Base-by-base conservation (phyloP, 306 rosid species). In the Fragaria iinumae region DNA sequence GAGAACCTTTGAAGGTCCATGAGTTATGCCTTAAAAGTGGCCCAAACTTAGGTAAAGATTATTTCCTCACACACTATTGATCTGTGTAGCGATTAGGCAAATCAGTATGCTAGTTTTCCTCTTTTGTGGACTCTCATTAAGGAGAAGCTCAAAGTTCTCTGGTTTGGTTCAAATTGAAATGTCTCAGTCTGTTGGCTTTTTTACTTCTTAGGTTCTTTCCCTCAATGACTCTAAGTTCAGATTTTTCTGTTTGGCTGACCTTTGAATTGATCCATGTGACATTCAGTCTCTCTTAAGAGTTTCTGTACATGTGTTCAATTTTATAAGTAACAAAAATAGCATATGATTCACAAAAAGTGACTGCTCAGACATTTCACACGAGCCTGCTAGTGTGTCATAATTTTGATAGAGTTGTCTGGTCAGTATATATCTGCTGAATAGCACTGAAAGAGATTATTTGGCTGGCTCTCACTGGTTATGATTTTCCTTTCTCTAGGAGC, bases 11-110 rank as follows among this genome's bases (percentile, higher is more conserved):
- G 80, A 90, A 91, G 84, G 84, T 90, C 79, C 97, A 95, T 85
- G 99, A 92, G 84, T 83, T 92, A 56, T 89, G 96, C 84, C 93
- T 92, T 68, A 92, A 95, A 85, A 92, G 87, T 80, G 89, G 93
- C 82, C 97, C 96, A 65, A 84, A 80, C 78, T 88, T 95, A 16
- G 99, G 97, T 92, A 69, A 27, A 62, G 67, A 80, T 85, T 77
- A 32, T 69, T 45, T 63, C 38, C 48, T 45, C 75, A 52, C 62
- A 44, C 65, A 49, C 44, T 60, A n/a, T 69, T 43, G 14, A 50
- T 29, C 25, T 34, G 6, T 67, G 69, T 6, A 18, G 68, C 45
- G 16, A 43, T 57, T 41, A 25, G 23, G 60, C 16, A 20, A 44
- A 18, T 43, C 65, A 27, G 79, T 12, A n/a, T 67, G 12, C 4